These are phyloP conservation scores for Boletus barrowsii DNA, from an alignment of 768 basidiomycete genomes.

Conservation along the genomic window DNA sequence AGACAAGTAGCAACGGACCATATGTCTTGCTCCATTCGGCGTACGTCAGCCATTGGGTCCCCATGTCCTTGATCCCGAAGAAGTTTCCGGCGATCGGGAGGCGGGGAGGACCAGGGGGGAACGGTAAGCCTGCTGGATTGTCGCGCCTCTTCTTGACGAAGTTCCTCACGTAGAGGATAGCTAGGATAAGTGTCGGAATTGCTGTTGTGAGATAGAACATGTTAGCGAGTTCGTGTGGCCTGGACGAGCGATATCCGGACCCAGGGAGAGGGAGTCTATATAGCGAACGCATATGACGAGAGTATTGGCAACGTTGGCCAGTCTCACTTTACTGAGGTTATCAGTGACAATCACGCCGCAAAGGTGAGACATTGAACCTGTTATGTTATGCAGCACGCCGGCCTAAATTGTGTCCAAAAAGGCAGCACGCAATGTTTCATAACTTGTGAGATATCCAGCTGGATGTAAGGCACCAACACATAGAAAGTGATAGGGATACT, in stretches of 20 bases:
- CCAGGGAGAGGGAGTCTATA: not conserved
- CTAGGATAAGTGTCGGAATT: constrained; percentile 1
- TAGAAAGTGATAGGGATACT: constrained; percentile 28
- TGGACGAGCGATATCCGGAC: not conserved
- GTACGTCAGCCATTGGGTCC: constrained; percentile 38
- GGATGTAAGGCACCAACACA: not conserved
- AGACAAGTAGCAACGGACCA: constrained; percentile 26
- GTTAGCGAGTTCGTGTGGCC: not conserved
- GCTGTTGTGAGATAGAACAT: constrained; percentile 4
- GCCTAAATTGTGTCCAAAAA: not conserved
- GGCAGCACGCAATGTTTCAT: not conserved
- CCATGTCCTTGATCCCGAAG: constrained; percentile 39
- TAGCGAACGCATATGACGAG: not conserved
- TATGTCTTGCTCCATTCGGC: constrained; percentile 42
- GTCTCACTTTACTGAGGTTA: constrained; percentile 10
- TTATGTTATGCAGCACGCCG: not conserved
- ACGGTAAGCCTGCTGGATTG: constrained; percentile 19
- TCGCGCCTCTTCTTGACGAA: constrained; percentile 5
- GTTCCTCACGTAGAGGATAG: not conserved
- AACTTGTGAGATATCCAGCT: not conserved
- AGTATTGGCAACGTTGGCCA: not conserved
- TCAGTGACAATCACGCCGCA: not conserved
- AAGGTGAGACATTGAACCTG: constrained; percentile 8
- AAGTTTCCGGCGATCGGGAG: constrained; percentile 45
- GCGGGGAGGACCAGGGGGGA: constrained; percentile 42